Conservation (phyloP, 768 basidiomycete species). For the Tricholoma bakamatsutake region DNA sequence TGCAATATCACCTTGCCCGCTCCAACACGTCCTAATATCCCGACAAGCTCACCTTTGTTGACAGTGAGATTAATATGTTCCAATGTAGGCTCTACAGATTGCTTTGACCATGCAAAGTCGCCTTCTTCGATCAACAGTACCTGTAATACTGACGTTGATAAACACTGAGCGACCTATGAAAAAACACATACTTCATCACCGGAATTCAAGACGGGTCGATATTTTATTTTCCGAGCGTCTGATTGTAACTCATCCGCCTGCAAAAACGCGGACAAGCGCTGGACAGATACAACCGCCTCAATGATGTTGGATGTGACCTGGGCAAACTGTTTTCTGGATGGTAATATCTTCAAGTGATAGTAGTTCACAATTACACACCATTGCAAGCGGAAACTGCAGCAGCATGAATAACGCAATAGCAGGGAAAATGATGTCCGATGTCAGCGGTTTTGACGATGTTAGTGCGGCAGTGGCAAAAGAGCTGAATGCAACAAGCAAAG, state of each 20-base stretch:
- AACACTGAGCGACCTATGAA: background rate
- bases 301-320: slow-evolving; percentile 77
- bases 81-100: slow-evolving; percentile 52
- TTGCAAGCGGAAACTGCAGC: slow-evolving; percentile 78
- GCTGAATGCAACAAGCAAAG: slow-evolving; percentile 73
- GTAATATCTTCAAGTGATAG: background rate
- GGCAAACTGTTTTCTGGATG: slow-evolving; percentile 40
- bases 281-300: slow-evolving; percentile 80
- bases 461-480: slow-evolving; percentile 72
- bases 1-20: slow-evolving; percentile 65
- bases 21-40: slow-evolving; percentile 85
- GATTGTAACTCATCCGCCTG: slow-evolving; percentile 72
- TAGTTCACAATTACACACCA: slow-evolving; percentile 40
- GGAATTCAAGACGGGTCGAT: slow-evolving; percentile 32
- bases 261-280: slow-evolving; percentile 73
- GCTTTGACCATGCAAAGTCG: slow-evolving; percentile 77
- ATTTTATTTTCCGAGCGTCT: slow-evolving; percentile 60
- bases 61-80: slow-evolving; percentile 72
- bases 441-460: slow-evolving; percentile 61
- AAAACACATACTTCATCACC: slow-evolving; percentile 51
- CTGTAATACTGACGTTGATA: slow-evolving; percentile 16
- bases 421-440: slow-evolving; percentile 93
- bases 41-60: slow-evolving; percentile 80
- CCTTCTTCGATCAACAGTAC: slow-evolving; percentile 68
- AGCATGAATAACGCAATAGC: slow-evolving; percentile 88